Base-by-base conservation (phyloP, 2,329 filamentous ascomycete genomes). In the Ophiocordyceps unilateralis region DNA sequence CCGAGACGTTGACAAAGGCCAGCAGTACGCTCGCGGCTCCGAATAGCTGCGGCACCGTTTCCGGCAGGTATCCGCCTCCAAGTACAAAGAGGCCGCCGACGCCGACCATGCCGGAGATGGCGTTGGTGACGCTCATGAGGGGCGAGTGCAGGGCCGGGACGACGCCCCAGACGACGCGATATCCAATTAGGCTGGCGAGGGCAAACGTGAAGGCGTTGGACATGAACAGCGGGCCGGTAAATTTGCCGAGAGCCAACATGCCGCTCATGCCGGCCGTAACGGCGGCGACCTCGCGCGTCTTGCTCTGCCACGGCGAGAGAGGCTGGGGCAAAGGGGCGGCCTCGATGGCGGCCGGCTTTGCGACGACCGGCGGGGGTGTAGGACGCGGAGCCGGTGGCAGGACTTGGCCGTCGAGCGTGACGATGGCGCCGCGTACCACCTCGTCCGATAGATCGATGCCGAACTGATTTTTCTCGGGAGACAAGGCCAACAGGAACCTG, bases 111-210 rank as follows among this genome's bases (percentile, higher is more conserved):
- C 81, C 85, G 26, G 84, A 91, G 51, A 93, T 93, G 23, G 87
- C 87, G 57, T 94, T 93, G 8, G 87, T 93, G 30, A 93, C 86
- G 51, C 82, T 88, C 87, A 94, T 93, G 5, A 94, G 65, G 1
- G 86, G 87, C 2, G 83, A 89, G 58, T 93, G 87, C 5, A 94
- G 68, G 30, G 86, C 84, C 8, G 86, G 86, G 0, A 69, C 66
- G 12, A 93, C 86, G 43, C 85, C 85, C 86, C 86, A 93, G 21
- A 93, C 83, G 6, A 84, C 84, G 41, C 86, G 76, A 55, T 94
- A 93, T 8, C 86, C 87, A 48, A 93, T 86, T 23, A 94, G 65
- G 52, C 84, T 83, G 40, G 87, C 84, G 39, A 94, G 67, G 15
- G 81, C 78, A 58, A 91, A 91, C 0, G 83, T 88, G 55, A 93